Conservation (phyloP, 805 yeast species). For the Zygosaccharomyces lentus region DNA sequence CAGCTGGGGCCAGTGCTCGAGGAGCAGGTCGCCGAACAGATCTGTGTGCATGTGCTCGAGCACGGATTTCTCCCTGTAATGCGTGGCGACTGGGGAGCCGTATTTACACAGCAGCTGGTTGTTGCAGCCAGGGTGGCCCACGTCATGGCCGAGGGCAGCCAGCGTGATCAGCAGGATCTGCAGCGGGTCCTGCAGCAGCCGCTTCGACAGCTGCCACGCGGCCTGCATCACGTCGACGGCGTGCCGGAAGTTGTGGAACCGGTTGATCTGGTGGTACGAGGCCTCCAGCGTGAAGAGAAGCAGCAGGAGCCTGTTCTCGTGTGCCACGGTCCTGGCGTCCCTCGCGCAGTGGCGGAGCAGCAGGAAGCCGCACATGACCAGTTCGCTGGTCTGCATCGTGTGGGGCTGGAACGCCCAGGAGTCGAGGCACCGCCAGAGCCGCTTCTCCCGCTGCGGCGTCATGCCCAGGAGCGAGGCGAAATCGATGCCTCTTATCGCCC, state of each 20-base stretch:
- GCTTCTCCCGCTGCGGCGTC: slow-evolving; percentile 5
- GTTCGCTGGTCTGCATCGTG: slow-evolving; percentile 23
- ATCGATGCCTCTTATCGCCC: slow-evolving; percentile 19
- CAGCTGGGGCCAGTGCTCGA: slow-evolving; percentile 49
- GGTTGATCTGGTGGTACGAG: slow-evolving; percentile 77
- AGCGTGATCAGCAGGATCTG: slow-evolving; percentile 61
- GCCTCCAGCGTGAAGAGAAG: slow-evolving; percentile 67
- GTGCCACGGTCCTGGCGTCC: slow-evolving; percentile 14
- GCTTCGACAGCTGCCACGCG: slow-evolving; percentile 53
- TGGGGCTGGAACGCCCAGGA: slow-evolving; percentile 34
- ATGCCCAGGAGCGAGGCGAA: slow-evolving; percentile 14
- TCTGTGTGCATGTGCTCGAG: slow-evolving; percentile 80
- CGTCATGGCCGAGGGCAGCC: slow-evolving; percentile 91
- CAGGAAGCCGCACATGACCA: slow-evolving; percentile 28
- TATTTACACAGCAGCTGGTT: slow-evolving; percentile 61
- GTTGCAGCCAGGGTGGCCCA: slow-evolving; percentile 96
- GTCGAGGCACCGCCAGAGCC: slow-evolving; percentile 16
- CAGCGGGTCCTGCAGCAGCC: slow-evolving; percentile 26
- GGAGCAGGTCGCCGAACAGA: slow-evolving; percentile 50
- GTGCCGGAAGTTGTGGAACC: slow-evolving; percentile 93
- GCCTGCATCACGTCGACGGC: slow-evolving; percentile 96
- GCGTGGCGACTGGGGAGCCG: slow-evolving; percentile 57
- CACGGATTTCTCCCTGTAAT: slow-evolving; percentile 63
- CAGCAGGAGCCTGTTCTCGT: slow-evolving; percentile 48
- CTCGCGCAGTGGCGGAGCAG: slow-evolving; percentile 22